Conservation (phyloP, 192 early-diverging fungal species). For the Phycomyces blakesleeanus region DNA sequence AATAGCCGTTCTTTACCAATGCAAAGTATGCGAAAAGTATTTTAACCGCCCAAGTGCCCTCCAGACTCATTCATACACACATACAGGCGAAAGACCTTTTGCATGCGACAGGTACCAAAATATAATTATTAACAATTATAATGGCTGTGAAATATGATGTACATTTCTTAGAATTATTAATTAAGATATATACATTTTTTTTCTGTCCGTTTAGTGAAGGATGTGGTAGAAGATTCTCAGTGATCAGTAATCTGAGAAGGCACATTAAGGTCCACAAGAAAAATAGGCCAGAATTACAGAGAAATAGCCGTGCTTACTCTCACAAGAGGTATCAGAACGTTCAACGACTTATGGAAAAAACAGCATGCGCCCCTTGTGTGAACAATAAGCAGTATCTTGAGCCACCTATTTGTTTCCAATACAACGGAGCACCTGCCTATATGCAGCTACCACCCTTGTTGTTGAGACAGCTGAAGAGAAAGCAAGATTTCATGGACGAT, state of each 20-base stretch:
- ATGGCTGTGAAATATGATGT: too few relatives aligned
- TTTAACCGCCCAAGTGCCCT: slow-evolving; percentile 55
- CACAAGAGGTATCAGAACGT: slow-evolving; percentile 7
- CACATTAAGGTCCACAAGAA: slow-evolving; percentile 8
- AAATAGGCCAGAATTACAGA: slow-evolving; percentile 3
- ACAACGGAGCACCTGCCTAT: neutral
- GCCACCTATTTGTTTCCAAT: slow-evolving; percentile 6
- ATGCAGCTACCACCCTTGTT: slow-evolving; percentile 3
- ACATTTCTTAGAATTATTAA: neutral
- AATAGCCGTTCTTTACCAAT: slow-evolving; percentile 37
- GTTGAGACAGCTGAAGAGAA: neutral
- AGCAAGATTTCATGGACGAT: neutral
- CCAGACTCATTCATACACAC: slow-evolving; percentile 55
- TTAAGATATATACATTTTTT: neutral
- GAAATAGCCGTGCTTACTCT: neutral
- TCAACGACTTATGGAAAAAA: slow-evolving; percentile 10
- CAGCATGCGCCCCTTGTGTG: slow-evolving; percentile 1
- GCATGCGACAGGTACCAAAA: slow-evolving; percentile 43
- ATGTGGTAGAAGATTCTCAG: slow-evolving; percentile 10
- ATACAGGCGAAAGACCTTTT: slow-evolving; percentile 56
- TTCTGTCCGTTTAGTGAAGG: neutral
- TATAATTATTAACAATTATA: neutral
- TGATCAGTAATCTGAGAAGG: slow-evolving; percentile 14
- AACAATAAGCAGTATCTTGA: slow-evolving; percentile 7
- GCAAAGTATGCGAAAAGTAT: slow-evolving; percentile 47